A percentile compares a stretch with the other conserved stretches of the same genome.
Evolutionary conservation across 208 protist genomes (phyloP).

Genomic region (Acanthamoeba culbertsoni): DNA sequence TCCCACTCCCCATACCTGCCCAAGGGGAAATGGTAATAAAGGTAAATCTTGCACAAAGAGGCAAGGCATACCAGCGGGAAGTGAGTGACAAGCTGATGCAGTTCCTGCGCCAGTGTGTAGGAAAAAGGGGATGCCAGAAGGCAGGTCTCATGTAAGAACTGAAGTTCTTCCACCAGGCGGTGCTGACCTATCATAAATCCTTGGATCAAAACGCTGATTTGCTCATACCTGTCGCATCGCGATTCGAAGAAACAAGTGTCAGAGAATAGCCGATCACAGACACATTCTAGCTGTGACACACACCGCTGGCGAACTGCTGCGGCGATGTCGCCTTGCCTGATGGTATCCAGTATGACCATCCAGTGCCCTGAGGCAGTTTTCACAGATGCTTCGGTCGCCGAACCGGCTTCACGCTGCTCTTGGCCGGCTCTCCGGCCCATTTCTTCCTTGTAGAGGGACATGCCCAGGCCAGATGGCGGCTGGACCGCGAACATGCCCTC

Average conservation of each 20-base stretch:
- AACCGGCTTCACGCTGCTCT: background rate
- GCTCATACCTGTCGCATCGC: constrained; percentile 9
- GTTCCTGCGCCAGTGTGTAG: background rate
- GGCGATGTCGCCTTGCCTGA: background rate
- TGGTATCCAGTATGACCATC: constrained; percentile 21
- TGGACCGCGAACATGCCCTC: background rate
- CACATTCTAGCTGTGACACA: background rate
- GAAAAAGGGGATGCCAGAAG: background rate
- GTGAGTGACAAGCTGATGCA: background rate
- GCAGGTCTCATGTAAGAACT: constrained; percentile 12
- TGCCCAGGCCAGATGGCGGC: background rate
- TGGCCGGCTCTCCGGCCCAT: background rate
- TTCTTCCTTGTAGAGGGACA: background rate
- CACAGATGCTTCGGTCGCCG: background rate
- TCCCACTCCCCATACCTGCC: background rate
- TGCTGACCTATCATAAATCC: background rate
- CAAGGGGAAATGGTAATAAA: background rate
- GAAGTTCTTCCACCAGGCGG: background rate
- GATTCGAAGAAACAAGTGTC: background rate
- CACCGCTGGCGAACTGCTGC: background rate
- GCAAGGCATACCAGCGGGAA: background rate
- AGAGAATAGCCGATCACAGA: background rate
- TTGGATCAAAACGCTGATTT: background rate
- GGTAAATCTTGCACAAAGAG: background rate
- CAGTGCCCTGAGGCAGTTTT: background rate